Evolutionary conservation across 768 basidiomycete genomes (phyloP).

Genomic region (Strobilomyces echinocephalus): DNA sequence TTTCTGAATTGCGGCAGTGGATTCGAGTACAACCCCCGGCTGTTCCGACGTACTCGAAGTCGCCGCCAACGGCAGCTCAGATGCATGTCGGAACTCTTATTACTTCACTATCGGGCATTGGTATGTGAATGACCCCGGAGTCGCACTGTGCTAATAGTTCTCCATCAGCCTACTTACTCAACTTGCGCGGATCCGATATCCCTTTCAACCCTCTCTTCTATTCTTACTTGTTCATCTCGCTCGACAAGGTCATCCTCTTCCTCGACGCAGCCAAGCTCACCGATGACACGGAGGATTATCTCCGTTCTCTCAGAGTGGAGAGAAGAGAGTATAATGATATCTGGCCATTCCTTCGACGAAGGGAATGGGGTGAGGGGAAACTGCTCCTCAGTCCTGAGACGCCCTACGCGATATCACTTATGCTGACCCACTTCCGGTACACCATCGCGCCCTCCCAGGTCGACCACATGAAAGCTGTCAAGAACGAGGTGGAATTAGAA

Average conservation of each 20-base stretch:
- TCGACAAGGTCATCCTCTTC: slow-evolving; percentile 65
- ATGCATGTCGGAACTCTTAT: slow-evolving; percentile 65
- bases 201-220: slow-evolving; percentile 92
- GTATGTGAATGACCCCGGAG: slow-evolving; percentile 34
- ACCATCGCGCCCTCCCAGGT: slow-evolving; percentile 67
- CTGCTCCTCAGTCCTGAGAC: slow-evolving; percentile 70
- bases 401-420: slow-evolving; percentile 78
- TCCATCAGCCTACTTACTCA: slow-evolving; percentile 72
- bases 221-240: slow-evolving; percentile 73
- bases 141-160: slow-evolving; percentile 2
- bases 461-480: slow-evolving; percentile 77
- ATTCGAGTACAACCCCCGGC: slow-evolving; percentile 56
- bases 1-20: slow-evolving; percentile 68
- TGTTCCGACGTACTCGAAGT: slow-evolving; percentile 58
- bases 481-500: slow-evolving; percentile 82
- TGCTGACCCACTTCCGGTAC: slow-evolving; percentile 79
- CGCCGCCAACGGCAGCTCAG: slow-evolving; percentile 54
- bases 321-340: slow-evolving; percentile 68
- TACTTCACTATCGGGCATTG: slow-evolving; percentile 65
- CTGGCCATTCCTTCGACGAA: slow-evolving; percentile 70
- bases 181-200: slow-evolving; percentile 85
- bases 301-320: slow-evolving; percentile 53
- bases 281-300: slow-evolving; percentile 52
- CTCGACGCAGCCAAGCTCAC: slow-evolving; percentile 65
- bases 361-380: slow-evolving; percentile 79